Evolutionary conservation across 306 rosid species (phyloP).

Genomic region (Lotus japonicus): DNA sequence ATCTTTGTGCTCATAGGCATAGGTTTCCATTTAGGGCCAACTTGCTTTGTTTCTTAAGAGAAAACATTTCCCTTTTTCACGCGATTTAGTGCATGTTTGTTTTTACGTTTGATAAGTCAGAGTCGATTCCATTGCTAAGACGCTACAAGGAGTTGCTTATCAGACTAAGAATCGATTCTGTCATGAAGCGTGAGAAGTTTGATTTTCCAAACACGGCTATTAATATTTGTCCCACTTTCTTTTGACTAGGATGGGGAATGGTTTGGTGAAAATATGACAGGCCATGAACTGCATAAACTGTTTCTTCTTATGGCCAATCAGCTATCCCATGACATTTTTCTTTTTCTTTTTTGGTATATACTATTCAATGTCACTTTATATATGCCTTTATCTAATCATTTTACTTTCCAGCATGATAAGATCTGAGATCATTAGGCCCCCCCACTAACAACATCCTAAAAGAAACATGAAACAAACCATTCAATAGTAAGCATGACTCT

Average conservation of each 20-base stretch:
- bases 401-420: slow-evolving; percentile 1
- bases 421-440: neutral
- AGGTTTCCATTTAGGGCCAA: neutral
- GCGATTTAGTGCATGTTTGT: neutral
- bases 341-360: neutral
- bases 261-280: neutral
- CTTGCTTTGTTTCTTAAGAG: neutral
- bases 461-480: slow-evolving; percentile 3
- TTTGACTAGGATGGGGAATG: neutral
- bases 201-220: too few relatives aligned
- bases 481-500: neutral
- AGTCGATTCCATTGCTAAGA: too few relatives aligned
- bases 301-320: neutral
- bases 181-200: too few relatives aligned
- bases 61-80: neutral
- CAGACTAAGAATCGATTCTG: too few relatives aligned
- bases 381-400: neutral
- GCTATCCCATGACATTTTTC: neutral
- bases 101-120: too few relatives aligned
- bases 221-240: neutral
- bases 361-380: neutral
- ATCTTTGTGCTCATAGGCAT: neutral
- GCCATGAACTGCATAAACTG: neutral
- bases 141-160: too few relatives aligned
- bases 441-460: neutral